Conservation (phyloP, 2,329 filamentous ascomycete species). For the Cladosporium austrohemisphaericum region DNA sequence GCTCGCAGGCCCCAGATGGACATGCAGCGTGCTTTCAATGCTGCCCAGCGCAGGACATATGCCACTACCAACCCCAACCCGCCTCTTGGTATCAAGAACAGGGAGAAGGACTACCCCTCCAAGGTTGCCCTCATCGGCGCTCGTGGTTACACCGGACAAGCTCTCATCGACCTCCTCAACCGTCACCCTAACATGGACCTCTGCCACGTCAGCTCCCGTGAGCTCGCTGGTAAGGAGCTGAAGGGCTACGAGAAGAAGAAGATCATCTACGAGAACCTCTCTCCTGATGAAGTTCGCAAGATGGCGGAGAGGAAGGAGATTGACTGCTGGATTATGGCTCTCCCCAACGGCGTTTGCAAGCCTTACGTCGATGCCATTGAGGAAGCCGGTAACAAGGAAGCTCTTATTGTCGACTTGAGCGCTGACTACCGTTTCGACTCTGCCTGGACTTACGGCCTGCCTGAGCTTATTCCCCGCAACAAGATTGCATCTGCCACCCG, state of each 20-base stretch:
- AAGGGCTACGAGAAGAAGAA: slow-evolving; percentile 87
- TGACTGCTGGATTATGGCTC: slow-evolving; percentile 96
- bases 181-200: slow-evolving; percentile 86
- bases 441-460: slow-evolving; percentile 84
- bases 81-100: slow-evolving; percentile 82
- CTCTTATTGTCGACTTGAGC: slow-evolving; percentile 88
- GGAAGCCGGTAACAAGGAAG: slow-evolving; percentile 60
- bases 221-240: slow-evolving; percentile 80
- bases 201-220: slow-evolving; percentile 86
- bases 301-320: slow-evolving; percentile 82
- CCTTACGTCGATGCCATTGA: slow-evolving; percentile 89
- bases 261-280: slow-evolving; percentile 87
- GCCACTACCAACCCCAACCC: slow-evolving; percentile 82
- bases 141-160: slow-evolving; percentile 90
- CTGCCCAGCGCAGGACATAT: slow-evolving; percentile 38
- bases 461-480: slow-evolving; percentile 74
- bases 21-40: background rate
- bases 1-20: slow-evolving; percentile 28
- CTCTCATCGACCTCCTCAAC: slow-evolving; percentile 82
- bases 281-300: slow-evolving; percentile 76
- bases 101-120: slow-evolving; percentile 72
- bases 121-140: slow-evolving; percentile 85
- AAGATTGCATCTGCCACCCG: slow-evolving; percentile 73
- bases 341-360: slow-evolving; percentile 92
- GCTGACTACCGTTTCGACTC: slow-evolving; percentile 90